Base-by-base conservation (phyloP, 495 filamentous ascomycete species). In the Lepraria neglecta region DNA sequence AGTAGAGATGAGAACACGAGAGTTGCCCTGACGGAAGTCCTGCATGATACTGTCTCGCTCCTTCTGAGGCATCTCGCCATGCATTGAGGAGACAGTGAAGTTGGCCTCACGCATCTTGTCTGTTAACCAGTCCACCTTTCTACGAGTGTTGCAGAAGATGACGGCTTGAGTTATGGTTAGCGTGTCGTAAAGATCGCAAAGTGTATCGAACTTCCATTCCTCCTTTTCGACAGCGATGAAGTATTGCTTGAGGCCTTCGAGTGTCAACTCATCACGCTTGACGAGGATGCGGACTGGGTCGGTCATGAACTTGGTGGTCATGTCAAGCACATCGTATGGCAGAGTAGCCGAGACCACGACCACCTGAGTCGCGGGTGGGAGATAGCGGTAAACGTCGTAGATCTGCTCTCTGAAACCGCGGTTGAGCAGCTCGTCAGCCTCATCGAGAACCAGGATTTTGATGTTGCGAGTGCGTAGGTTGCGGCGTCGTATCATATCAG, bases 261-360 rank as follows among this genome's bases (percentile, higher is more conserved):
- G 84, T 10, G 94, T 99, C 78, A 99, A 81, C 74, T 99, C 94
- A 73, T 96, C 94, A 86, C 91, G 91, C 85, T 99, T 97, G 71
- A 99, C 94, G n/a, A 99, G 78, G 68, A 99, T 96, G 64, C 94
- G 90, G 35, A 99, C 94, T 21, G 94, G 95, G 70, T 99, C 94
- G 14, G 90, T 95, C 94, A 99, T 99, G 83, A 99, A 99, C 75
- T 97, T 97, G 58, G 95, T 97, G 4, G 94, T 99, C 85, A 99
- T 92, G 74, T 99, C 94, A 58, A 99, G 82, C 19, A 99, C 94
- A 74, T 99, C 94, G 76, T 99, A 91, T 27, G 94, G 94, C 48
- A 99, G 84, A 19, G 94, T 99, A 67, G 94, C 94, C 5, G 94
- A 97, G 27, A 99, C 89, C 27, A 99, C 90, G 14, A 99, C 94